Evolutionary conservation across 176 grass and related monocot genomes (phyloP).

Genomic region (Oryza meyeriana): DNA sequence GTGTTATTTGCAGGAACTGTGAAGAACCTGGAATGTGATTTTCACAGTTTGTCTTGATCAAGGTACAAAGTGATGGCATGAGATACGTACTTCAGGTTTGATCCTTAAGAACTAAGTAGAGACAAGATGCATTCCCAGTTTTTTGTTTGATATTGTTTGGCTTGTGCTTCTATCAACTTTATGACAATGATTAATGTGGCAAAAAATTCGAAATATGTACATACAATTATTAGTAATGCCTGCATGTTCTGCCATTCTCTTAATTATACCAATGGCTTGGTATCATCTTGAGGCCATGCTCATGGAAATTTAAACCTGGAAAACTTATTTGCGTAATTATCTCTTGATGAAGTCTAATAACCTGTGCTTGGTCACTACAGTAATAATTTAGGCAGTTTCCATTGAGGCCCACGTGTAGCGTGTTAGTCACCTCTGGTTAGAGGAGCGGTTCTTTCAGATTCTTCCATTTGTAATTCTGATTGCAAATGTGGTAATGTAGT

Average conservation of each 20-base stretch:
- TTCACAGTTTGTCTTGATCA: constrained; percentile 11
- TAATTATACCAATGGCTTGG: not conserved
- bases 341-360: constrained; percentile 14
- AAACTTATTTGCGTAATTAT: constrained; percentile 6
- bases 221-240: constrained; percentile 8
- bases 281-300: constrained; percentile 2
- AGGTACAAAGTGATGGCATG: not conserved
- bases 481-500: constrained; percentile 25
- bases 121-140: not conserved
- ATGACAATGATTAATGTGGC: not conserved
- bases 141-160: not conserved
- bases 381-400: constrained; percentile 20
- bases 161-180: not conserved
- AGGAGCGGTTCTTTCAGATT: constrained; percentile 10
- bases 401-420: not conserved
- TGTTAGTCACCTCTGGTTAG: constrained; percentile 19
- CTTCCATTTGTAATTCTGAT: constrained; percentile 27
- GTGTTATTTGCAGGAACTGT: constrained; percentile 26
- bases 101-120: not conserved
- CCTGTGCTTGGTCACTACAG: not conserved
- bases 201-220: constrained; percentile 1
- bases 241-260: not conserved
- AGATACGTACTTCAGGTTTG: constrained; percentile 21
- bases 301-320: not conserved
- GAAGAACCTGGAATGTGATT: not conserved